These are phyloP conservation scores for Brassica cretica DNA, from an alignment of 345 rosid genomes.

Conservation along the genomic window DNA sequence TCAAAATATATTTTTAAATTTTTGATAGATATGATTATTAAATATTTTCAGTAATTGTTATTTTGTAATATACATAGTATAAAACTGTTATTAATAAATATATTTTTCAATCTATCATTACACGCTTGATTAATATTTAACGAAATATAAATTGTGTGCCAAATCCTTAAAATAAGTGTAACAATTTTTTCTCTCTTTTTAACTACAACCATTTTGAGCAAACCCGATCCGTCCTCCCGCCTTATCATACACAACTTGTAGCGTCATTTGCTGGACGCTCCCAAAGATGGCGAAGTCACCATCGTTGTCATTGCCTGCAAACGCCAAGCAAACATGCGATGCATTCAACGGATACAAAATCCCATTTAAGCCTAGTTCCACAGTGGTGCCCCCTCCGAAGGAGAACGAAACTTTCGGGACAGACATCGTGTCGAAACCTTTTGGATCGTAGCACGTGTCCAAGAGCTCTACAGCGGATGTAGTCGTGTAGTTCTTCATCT, in stretches of 20 bases:
- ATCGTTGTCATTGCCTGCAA: background rate
- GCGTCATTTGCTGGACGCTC: background rate
- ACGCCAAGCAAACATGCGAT: background rate
- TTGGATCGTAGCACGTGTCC: background rate
- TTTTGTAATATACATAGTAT: background rate
- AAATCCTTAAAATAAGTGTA: background rate
- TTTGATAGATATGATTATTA: too few species aligned
- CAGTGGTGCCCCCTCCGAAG: background rate
- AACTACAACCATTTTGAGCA: background rate
- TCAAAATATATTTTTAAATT: background rate
- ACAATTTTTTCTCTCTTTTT: background rate
- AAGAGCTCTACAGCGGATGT: background rate
- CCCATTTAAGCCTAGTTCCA: background rate
- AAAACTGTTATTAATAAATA: background rate
- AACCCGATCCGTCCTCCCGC: background rate
- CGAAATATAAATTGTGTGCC: background rate
- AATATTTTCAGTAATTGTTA: background rate
- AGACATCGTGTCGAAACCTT: background rate
- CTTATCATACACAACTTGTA: background rate
- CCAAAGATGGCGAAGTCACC: background rate
- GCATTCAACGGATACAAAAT: background rate
- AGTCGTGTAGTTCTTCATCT: background rate
- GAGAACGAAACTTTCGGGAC: background rate
- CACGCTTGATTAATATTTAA: background rate
- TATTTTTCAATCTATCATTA: background rate